These are phyloP conservation scores for Globisporangium alternatum DNA, from an alignment of 352 stramenopile genomes.

Conservation along the genomic window DNA sequence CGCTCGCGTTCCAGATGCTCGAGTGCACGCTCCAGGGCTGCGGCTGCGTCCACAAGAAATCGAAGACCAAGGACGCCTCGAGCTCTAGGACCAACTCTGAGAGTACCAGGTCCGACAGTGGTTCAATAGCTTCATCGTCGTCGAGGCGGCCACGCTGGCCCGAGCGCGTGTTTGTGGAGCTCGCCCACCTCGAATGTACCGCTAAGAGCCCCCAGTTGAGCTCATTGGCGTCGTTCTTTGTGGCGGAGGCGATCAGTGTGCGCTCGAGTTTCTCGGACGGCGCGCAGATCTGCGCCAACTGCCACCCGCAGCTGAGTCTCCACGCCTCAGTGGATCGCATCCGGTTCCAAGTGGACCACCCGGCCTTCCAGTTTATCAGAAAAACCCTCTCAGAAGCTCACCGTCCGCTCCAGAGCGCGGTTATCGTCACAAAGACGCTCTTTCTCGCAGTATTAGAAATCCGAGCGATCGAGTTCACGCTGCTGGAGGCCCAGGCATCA, in stretches of 20 bases:
- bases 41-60: slow-evolving; percentile 29
- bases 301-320: slow-evolving; percentile 45
- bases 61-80: not conserved
- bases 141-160: slow-evolving; percentile 21
- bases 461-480: slow-evolving; percentile 48
- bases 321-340: slow-evolving; percentile 40
- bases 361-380: slow-evolving; percentile 18
- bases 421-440: slow-evolving; percentile 19
- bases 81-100: not conserved
- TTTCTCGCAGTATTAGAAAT: slow-evolving; percentile 59
- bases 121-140: not conserved
- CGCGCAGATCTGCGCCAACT: slow-evolving; percentile 32
- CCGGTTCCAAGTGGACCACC: slow-evolving; percentile 41
- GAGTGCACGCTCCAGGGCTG: slow-evolving; percentile 64
- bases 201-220: slow-evolving; percentile 11
- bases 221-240: slow-evolving; percentile 28
- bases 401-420: not conserved
- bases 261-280: slow-evolving; percentile 58
- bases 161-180: slow-evolving; percentile 43
- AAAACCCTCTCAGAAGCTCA: not conserved
- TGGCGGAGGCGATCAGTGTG: slow-evolving; percentile 33
- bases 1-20: slow-evolving; percentile 68
- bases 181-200: slow-evolving; percentile 27
- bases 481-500: slow-evolving; percentile 21
- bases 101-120: not conserved